Evolutionary conservation across 129 eudicot species (phyloP), one percentile per base, ranked within the genome.

Genomic region (Lonicera japonica): DNA sequence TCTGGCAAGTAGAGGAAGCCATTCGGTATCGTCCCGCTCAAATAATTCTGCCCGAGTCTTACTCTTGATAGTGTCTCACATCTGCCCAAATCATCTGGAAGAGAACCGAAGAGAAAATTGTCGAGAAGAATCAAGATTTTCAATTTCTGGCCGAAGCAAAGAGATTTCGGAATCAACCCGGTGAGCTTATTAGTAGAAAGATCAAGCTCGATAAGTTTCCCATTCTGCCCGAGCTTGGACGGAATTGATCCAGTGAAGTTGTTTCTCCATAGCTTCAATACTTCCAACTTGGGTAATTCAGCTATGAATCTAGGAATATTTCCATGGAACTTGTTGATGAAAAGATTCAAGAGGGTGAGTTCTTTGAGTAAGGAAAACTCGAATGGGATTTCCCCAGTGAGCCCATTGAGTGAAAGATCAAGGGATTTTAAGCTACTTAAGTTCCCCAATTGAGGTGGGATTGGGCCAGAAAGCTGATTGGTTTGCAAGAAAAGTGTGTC

Each of bases 161-260:
- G 68, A 71, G 56, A 68, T 58, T 66, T 69, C 1, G 95, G 95
- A 9, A 86, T 63, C 36, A 40, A 45, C 20, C 95, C 95, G 7
- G 89, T 82, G 65, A 86, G 81, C 58, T 77, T 82, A 19, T 86
- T 86, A 11, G 84, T 79, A 5, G 89, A 82, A 60, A 86, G 81
- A 70, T 86, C 95, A 34, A 86, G 73, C 16, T 65, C 71, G 23
- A 63, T 59, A 15, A 86, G 66, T 21, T 72, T 72, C 45, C 84
- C 86, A 59, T 82, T 86, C 45, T 36, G 45, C 51, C 95, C 95
- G 38, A 86, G 75, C 71, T 60, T 80, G 1, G 75, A 59, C 24
- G 95, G 95, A 50, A 86, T 82, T 17, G 69, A 69, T 6, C 95
- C 95, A 0, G 89, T 79, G 75, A 86, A 86, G 56, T 79, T 79